Conservation (phyloP, 345 rosid genomes). For the Psidium friedrichsthalianum region DNA sequence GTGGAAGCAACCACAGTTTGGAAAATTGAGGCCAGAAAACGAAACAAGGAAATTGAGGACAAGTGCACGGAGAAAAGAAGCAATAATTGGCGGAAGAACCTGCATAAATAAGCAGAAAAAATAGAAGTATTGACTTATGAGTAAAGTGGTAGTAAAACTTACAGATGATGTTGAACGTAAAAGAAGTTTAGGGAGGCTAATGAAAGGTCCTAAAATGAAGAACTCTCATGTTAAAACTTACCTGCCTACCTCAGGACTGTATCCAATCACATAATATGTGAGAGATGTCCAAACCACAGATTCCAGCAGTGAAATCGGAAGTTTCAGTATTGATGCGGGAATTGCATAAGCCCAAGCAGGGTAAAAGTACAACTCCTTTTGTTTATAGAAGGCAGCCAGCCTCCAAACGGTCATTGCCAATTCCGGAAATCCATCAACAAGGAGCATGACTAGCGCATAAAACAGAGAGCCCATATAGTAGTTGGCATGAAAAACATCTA, state of each 20-base stretch:
- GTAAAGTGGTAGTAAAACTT: neutral
- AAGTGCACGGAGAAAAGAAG: constrained; percentile 49
- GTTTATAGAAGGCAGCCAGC: constrained; percentile 51
- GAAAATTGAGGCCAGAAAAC: constrained; percentile 47
- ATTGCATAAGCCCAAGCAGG: constrained; percentile 69
- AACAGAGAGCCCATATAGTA: constrained; percentile 41
- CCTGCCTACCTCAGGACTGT: constrained; percentile 64
- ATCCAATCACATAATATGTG: constrained; percentile 72
- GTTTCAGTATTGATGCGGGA: constrained; percentile 36
- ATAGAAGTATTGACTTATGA: neutral
- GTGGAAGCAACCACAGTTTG: constrained; percentile 38
- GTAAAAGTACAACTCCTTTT: constrained; percentile 40
- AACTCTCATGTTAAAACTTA: constrained; percentile 5
- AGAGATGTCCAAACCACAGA: constrained; percentile 51
- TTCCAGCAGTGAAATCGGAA: constrained; percentile 45
- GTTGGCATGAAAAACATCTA: constrained; percentile 35
- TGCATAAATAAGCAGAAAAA: constrained; percentile 3
- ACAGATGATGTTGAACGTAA: neutral
- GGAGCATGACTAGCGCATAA: constrained; percentile 27
- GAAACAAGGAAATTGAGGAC: constrained; percentile 60
- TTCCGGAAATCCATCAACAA: constrained; percentile 45
- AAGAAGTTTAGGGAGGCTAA: neutral
- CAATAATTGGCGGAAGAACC: constrained; percentile 62
- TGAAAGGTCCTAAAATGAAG: neutral
- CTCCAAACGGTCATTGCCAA: constrained; percentile 31